These are phyloP conservation scores for Aureobasidium vineae DNA, from an alignment of 2,329 filamentous ascomycete genomes.

Conservation along the genomic window DNA sequence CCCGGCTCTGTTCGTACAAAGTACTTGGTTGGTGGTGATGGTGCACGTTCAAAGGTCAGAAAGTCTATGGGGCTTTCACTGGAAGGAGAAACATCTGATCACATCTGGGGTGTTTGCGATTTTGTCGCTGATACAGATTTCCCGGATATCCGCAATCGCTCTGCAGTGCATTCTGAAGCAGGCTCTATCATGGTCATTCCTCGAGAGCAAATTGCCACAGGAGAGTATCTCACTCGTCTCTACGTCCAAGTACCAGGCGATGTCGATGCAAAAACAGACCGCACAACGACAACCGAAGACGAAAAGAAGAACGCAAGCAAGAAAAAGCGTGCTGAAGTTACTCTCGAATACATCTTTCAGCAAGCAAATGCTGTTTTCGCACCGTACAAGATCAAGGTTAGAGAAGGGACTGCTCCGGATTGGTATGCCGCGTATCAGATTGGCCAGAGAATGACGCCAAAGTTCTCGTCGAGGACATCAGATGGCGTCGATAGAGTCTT, in stretches of 20 bases:
- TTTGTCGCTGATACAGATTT: conserved; percentile 35
- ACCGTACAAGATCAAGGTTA: conserved; percentile 19
- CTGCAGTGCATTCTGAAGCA: conserved; percentile 66
- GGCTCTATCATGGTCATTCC: conserved; percentile 78
- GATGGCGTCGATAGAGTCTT: conserved; percentile 25
- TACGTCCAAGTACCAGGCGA: conserved; percentile 28
- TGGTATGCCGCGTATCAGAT: conserved; percentile 55
- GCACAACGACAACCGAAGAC: conserved; percentile 58
- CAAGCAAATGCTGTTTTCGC: conserved; percentile 48
- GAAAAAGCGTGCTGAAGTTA: conserved; percentile 50
- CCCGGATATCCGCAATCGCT: conserved; percentile 74
- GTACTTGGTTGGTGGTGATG: conserved; percentile 32
- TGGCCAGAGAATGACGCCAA: conserved; percentile 46
- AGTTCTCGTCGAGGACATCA: conserved; percentile 16
- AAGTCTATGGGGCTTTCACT: conserved; percentile 32
- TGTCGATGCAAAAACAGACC: conserved; percentile 48
- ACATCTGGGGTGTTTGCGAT: conserved; percentile 37
- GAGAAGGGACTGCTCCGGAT: conserved; percentile 7
- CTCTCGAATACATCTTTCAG: conserved; percentile 60
- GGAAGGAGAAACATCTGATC: conserved; percentile 35
- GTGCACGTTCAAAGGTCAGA: conserved; percentile 30
- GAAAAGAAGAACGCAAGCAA: conserved; percentile 55
- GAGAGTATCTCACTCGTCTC: conserved; percentile 1
- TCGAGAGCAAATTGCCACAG: conserved; percentile 49
- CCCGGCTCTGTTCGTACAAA: conserved; percentile 25